Evolutionary conservation across 2,329 filamentous ascomycete species (phyloP).

Genomic region (Piedraia hortae): DNA sequence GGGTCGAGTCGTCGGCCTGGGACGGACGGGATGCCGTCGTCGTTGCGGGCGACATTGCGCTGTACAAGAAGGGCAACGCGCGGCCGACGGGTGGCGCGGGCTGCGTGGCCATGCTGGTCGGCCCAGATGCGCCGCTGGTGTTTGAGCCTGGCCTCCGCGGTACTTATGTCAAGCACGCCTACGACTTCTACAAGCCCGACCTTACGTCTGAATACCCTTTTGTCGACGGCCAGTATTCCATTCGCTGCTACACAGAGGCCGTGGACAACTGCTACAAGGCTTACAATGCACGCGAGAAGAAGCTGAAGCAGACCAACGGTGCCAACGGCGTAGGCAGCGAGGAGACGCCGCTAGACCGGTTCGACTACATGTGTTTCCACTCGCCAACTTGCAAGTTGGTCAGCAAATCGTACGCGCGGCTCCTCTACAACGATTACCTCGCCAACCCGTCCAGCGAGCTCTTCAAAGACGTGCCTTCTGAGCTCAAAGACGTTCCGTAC

Average conservation of each 20-base stretch:
- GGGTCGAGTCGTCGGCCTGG: constrained; percentile 26
- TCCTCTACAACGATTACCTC: constrained; percentile 26
- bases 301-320: constrained; percentile 18
- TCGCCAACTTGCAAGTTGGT: constrained; percentile 27
- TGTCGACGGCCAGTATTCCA: constrained; percentile 25
- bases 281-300: constrained; percentile 23
- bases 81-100: constrained; percentile 25
- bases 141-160: constrained; percentile 24
- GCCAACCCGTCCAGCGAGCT: constrained; percentile 19
- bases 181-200: constrained; percentile 29
- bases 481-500: constrained; percentile 20
- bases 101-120: constrained; percentile 26
- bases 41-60: constrained; percentile 25
- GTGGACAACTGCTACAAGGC: constrained; percentile 26
- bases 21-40: constrained; percentile 25
- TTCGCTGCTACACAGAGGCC: constrained; percentile 25
- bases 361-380: constrained; percentile 28
- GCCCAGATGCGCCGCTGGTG: constrained; percentile 22
- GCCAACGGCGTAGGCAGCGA: constrained; percentile 15
- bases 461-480: constrained; percentile 23
- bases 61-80: constrained; percentile 27
- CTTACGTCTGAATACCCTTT: constrained; percentile 26
- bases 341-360: constrained; percentile 23
- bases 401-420: constrained; percentile 24
- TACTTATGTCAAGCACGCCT: constrained; percentile 23